Evolutionary conservation across 495 filamentous ascomycete genomes (phyloP), one percentile per base, ranked within the genome.

Genomic region (Cercophora sp.): DNA sequence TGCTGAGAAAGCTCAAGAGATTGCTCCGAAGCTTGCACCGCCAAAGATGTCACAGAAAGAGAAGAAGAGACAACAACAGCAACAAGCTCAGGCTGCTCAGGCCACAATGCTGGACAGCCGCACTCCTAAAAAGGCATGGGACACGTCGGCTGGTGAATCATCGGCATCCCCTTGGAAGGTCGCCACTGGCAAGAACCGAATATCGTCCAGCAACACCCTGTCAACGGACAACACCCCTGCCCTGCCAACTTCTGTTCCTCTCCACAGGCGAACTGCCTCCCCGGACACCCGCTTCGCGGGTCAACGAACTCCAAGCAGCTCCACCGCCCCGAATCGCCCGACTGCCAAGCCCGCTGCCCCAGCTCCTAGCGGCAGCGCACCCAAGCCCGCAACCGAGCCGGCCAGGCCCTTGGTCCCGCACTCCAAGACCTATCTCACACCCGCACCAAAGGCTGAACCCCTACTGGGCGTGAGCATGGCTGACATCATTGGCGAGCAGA

Each of bases 401-500:
- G 15, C 39, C 4, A 36, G 54, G 10, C 65, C 67, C 1, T 47
- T 79, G 5, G 58, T 70, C 2, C 77, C 79, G 8, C 71, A 80
- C 59, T 79, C 76, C 13, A 79, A 75, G 41, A 69, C 68, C 0
- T 79, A 79, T 58, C 66, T 78, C 16, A 62, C 67, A n/a, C 67
- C 69, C 1, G 44, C 68, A 1, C 64, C 64, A 15, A 72, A 70
- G 43, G 66, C 77, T 4, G 83, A 84, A 32, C 81, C 83, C 1
- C 70, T 76, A 8, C 66, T 84, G 1, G 85, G 88, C 3, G 70
- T 89, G 25, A 87, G 84, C 8, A 80, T 98, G 68, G 80, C 83
- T n/a, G 87, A 96, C 51, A 97, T 98, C 48, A 84, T 97, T 20
- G 80, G 82, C 13, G 85, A 92, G 63, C 89, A 98, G 68, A 82